Evolutionary conservation across 2,329 filamentous ascomycete species (phyloP).

Genomic region (Metarhizium brunneum): DNA sequence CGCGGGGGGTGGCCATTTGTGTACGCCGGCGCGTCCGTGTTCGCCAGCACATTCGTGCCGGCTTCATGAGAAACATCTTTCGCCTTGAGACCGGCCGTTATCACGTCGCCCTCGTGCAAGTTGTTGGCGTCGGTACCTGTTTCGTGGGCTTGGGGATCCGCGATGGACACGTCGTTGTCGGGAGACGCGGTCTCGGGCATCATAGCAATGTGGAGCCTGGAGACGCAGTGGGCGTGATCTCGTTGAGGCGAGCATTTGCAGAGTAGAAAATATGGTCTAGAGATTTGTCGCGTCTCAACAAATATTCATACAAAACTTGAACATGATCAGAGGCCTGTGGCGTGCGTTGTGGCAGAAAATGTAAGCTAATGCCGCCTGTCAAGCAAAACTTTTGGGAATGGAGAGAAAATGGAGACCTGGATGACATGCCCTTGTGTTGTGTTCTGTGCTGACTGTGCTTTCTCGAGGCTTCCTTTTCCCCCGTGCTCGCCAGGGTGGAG

Average conservation of each 20-base stretch:
- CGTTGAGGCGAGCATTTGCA: slow-evolving; percentile 50
- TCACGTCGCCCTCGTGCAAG: slow-evolving; percentile 11
- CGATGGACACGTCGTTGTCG: slow-evolving; percentile 28
- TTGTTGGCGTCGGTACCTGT: slow-evolving; percentile 14
- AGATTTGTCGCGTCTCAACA: slow-evolving; percentile 34
- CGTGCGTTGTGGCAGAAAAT: slow-evolving; percentile 35
- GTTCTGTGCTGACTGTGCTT: neutral
- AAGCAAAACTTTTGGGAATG: slow-evolving; percentile 41
- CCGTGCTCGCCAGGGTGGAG: neutral
- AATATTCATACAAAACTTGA: slow-evolving; percentile 39
- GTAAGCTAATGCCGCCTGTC: slow-evolving; percentile 31
- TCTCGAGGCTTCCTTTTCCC: slow-evolving; percentile 1
- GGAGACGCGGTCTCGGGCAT: slow-evolving; percentile 54
- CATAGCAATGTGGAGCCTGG: slow-evolving; percentile 35
- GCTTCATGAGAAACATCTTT: slow-evolving; percentile 8
- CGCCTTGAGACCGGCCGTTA: slow-evolving; percentile 9
- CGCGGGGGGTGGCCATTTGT: slow-evolving; percentile 23
- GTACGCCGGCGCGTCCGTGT: slow-evolving; percentile 13
- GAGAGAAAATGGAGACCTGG: slow-evolving; percentile 17
- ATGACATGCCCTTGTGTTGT: slow-evolving; percentile 7
- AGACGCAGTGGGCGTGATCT: slow-evolving; percentile 40
- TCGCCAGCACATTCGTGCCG: slow-evolving; percentile 11
- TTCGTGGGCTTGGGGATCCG: slow-evolving; percentile 18
- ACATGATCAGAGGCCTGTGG: slow-evolving; percentile 43
- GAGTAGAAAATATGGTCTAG: slow-evolving; percentile 46